A percentile compares a stretch with the other conserved stretches of the same genome.
phyloP scores from a whole-genome alignment of 768 basidiomycete species.

The Antrodiella citrinella region DNA sequence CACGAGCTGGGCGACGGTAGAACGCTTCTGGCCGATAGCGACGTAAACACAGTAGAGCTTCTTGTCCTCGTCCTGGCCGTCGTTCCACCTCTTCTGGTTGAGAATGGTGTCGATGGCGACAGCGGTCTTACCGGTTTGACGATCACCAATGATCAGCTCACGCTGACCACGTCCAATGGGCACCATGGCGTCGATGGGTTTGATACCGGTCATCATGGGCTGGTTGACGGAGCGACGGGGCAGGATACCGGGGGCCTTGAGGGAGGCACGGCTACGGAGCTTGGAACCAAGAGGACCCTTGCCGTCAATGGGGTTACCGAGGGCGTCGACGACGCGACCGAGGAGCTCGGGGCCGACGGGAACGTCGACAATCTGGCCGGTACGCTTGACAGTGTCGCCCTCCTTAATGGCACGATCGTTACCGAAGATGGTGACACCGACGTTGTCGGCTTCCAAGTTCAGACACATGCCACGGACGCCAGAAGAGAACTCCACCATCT shows the following conservation, averaged over 20 bases:
- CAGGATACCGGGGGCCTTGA: slow-evolving; percentile 98
- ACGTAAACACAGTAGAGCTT: slow-evolving; percentile 99
- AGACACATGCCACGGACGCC: slow-evolving; percentile 99
- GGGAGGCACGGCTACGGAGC: slow-evolving; percentile 93
- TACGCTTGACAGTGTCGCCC: slow-evolving; percentile 99
- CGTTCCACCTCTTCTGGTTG: slow-evolving; percentile 99
- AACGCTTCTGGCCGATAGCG: slow-evolving; percentile 98
- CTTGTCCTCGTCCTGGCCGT: slow-evolving; percentile 92
- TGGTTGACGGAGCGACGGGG: slow-evolving; percentile 99
- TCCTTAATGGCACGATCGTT: slow-evolving; percentile 98
- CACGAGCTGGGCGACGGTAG: slow-evolving; percentile 98
- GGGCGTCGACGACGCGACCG: slow-evolving; percentile 98
- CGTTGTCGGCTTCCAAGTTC: slow-evolving; percentile 99
- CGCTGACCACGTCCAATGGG: slow-evolving; percentile 99
- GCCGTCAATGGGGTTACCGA: slow-evolving; percentile 99
- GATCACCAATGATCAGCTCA: slow-evolving; percentile 99
- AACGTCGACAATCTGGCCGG: slow-evolving; percentile 99
- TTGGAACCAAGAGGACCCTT: slow-evolving; percentile 93
- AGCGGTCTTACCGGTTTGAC: slow-evolving; percentile 99
- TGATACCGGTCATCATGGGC: slow-evolving; percentile 99
- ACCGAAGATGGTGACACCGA: slow-evolving; percentile 99
- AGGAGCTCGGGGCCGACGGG: slow-evolving; percentile 96
- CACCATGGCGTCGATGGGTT: slow-evolving; percentile 99
- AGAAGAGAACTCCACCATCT: slow-evolving; percentile 99
- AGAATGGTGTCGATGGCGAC: slow-evolving; percentile 99